Conservation (phyloP, 2,329 filamentous ascomycete species). For the Colletotrichum spaethianum region DNA sequence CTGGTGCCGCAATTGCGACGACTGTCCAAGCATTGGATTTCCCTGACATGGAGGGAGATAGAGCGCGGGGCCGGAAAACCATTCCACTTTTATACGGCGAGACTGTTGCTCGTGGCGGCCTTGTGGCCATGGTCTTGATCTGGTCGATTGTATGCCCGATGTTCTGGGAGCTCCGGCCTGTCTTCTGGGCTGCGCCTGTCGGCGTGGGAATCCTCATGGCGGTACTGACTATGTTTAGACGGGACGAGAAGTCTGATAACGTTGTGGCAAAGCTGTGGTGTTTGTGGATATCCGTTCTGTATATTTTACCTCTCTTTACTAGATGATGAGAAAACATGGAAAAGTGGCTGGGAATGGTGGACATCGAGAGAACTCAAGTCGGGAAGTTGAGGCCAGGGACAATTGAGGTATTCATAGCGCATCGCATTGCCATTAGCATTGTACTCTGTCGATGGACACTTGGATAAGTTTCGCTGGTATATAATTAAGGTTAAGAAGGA, state of each 20-base stretch:
- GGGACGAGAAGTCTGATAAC: constrained; percentile 43
- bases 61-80: constrained; percentile 45
- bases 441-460: not conserved
- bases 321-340: not conserved
- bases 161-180: constrained; percentile 11
- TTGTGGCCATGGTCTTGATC: constrained; percentile 40
- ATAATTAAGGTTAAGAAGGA: not conserved
- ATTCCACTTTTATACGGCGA: constrained; percentile 48
- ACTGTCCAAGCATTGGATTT: constrained; percentile 49
- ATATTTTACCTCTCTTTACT: constrained; percentile 40
- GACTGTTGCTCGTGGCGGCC: constrained; percentile 29
- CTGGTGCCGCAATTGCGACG: constrained; percentile 44
- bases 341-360: no score
- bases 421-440: not conserved
- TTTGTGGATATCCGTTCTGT: constrained; percentile 44
- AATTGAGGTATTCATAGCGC: not conserved
- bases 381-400: not conserved
- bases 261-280: constrained; percentile 47
- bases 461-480: not conserved
- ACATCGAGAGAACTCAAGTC: no score
- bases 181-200: constrained; percentile 12
- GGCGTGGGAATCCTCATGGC: constrained; percentile 28
- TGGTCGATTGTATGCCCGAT: constrained; percentile 8
- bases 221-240: constrained; percentile 37
- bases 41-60: constrained; percentile 47